Conservation (phyloP, 2,329 filamentous ascomycete species). For the Geosmithia putterillii region DNA sequence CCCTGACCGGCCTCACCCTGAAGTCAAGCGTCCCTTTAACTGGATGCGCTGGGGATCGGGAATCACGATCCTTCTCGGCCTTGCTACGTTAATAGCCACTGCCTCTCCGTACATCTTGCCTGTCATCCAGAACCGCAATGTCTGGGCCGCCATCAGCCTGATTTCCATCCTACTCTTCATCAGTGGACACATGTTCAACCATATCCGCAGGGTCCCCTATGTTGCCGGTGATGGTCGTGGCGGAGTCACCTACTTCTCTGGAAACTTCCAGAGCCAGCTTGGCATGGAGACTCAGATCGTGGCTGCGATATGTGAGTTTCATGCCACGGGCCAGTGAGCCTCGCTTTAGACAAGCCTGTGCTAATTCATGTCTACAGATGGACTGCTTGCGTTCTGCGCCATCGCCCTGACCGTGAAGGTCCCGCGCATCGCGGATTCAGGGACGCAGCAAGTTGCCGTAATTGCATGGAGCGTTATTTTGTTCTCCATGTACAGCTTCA, state of each 20-base stretch:
- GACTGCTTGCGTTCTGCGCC: conserved; percentile 73
- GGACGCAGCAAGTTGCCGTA: conserved; percentile 69
- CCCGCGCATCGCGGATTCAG: conserved; percentile 70
- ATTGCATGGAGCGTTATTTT: conserved; percentile 68
- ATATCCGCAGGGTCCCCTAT: conserved; percentile 92
- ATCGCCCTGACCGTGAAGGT: conserved; percentile 89
- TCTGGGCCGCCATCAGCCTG: conserved; percentile 85
- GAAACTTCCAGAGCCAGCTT: conserved; percentile 86
- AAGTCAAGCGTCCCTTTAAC: conserved; percentile 77
- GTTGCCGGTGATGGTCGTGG: conserved; percentile 75
- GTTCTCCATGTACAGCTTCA: conserved; percentile 81
- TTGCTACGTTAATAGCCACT: conserved; percentile 55
- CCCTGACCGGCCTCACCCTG: conserved; percentile 63
- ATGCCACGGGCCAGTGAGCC: neutral
- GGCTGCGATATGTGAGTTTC: conserved; percentile 74
- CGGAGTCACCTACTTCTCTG: conserved; percentile 80
- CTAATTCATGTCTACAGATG: conserved; percentile 23
- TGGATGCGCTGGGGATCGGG: conserved; percentile 62
- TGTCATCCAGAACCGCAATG: conserved; percentile 74
- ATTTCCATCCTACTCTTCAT: conserved; percentile 87
- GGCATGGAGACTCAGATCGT: conserved; percentile 94
- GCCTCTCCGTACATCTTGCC: conserved; percentile 71
- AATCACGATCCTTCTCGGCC: conserved; percentile 57
- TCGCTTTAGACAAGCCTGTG: neutral
- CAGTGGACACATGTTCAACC: conserved; percentile 98